These are phyloP conservation scores for Zizania latifolia DNA, from an alignment of 176 grass and related monocot species.

Conservation along the genomic window DNA sequence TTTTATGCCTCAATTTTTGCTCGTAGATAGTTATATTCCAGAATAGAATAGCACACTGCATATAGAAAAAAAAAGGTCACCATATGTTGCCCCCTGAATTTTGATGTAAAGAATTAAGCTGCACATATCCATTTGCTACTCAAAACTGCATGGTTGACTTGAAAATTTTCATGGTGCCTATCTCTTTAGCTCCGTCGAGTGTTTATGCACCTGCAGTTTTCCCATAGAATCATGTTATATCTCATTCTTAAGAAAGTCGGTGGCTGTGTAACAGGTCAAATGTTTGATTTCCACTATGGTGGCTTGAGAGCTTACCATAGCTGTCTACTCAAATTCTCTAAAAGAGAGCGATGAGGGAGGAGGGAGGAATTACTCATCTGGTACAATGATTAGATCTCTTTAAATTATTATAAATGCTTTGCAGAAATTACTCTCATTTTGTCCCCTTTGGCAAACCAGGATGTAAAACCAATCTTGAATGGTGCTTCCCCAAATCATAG, in stretches of 20 bases:
- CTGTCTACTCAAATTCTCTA: constrained; percentile 8
- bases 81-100: neutral
- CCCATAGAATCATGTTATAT: neutral
- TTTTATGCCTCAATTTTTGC: neutral
- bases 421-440: constrained; percentile 18
- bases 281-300: constrained; percentile 1
- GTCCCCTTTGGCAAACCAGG: constrained; percentile 26
- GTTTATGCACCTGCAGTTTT: neutral
- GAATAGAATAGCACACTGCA: neutral
- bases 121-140: neutral
- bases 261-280: constrained; percentile 14
- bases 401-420: constrained; percentile 1
- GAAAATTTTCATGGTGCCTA: neutral
- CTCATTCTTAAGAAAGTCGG: neutral
- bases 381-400: neutral
- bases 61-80: neutral
- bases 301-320: neutral
- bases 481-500: constrained; percentile 45
- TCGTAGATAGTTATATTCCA: neutral
- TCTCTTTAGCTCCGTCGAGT: neutral
- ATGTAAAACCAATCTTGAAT: constrained; percentile 24
- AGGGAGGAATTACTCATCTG: neutral
- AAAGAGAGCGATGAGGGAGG: neutral
- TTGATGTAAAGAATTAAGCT: neutral
- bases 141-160: neutral